A percentile compares a stretch with the other conserved stretches of the same genome.
Evolutionary conservation across 176 grass and related monocot species (phyloP).

Genomic region (Hyparrhenia diplandra): DNA sequence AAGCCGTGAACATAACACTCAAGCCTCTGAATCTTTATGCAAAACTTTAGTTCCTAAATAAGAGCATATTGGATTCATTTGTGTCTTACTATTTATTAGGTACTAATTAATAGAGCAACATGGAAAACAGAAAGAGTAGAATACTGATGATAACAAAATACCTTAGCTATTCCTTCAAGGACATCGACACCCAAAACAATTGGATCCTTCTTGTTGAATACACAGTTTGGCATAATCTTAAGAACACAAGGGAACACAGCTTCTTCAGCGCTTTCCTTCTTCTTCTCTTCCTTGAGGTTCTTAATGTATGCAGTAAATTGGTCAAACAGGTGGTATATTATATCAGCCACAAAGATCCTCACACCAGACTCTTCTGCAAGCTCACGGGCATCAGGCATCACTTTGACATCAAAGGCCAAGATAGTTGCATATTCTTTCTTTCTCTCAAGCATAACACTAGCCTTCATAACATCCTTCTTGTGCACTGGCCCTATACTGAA

Average conservation of each 20-base stretch:
- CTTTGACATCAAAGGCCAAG: constrained; percentile 99
- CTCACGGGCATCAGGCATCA: constrained; percentile 82
- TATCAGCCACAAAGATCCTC: constrained; percentile 87
- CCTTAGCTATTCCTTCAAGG: constrained; percentile 85
- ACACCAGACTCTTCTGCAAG: constrained; percentile 84
- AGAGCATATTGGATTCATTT: not conserved
- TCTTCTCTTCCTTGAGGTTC: constrained; percentile 77
- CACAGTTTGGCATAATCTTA: constrained; percentile 84
- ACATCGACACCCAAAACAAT: constrained; percentile 93
- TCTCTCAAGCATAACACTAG: constrained; percentile 93
- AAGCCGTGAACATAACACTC: not conserved
- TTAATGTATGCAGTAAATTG: constrained; percentile 93
- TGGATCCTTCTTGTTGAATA: constrained; percentile 93
- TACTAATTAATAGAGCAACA: not conserved
- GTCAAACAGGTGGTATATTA: constrained; percentile 93
- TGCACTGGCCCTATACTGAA: constrained; percentile 95
- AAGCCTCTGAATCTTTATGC: not conserved
- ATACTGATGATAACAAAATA: constrained; percentile 27
- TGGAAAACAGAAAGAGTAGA: constrained; percentile 9
- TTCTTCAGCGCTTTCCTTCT: constrained; percentile 82
- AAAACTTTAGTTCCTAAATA: constrained; percentile 11
- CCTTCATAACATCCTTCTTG: constrained; percentile 98
- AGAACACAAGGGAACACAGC: constrained; percentile 89
- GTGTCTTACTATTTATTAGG: not conserved
- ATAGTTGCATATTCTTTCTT: constrained; percentile 96